Evolutionary conservation across 352 stramenopile genomes (phyloP), one percentile per base, ranked within the genome.

Genomic region (Blastocystis sp.): DNA sequence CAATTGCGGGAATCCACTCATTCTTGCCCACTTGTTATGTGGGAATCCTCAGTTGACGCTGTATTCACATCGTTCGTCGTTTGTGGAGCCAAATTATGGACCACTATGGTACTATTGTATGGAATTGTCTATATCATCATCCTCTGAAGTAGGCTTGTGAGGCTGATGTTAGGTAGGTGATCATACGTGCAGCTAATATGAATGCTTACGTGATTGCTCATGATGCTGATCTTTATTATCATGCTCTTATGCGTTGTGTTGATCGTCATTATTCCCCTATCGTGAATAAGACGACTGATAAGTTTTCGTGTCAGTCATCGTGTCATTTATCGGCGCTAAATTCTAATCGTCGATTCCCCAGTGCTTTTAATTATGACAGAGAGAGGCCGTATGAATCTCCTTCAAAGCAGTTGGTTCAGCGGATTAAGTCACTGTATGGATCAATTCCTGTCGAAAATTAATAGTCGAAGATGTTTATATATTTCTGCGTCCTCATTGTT

Each of bases 51-150:
- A 17, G 9, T 33, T 81, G 24, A 54, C 24, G 4, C 27, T 30
- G 2, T 84, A 68, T 44, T 42, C 48, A n/a, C 51, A 48, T 19
- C 51, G 51, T 24, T n/a, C 22, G 6, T 66, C 73, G 44, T 64
- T 84, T 35, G 51, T 53, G 27, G 53, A 42, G 3, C 73, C 73
- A 5, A 84, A 84, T 37, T 84, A 84, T 57, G 73, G 73, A 24
- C 48, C 73, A 22, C 40, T 84, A n/a, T 84, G 73, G 73, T 54
- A 66, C 24, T 37, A 56, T 30, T 84, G 73, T 69, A 35, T 35
- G 66, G 44, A 57, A n/a, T n/a, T 42, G 3, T 51, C 64, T 22
- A 19, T 48, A 24, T 76, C 30, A 4, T 56, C n/a, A 4, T 44
- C 64, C 0, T 27, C 35, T 17, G 64, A 76, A 53, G 64, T 76